A percentile compares a stretch with the other conserved stretches of the same genome.
These are phyloP conservation scores for Diutina pseudorugosa DNA, from an alignment of 1,139 yeast species.

Conservation along the genomic window DNA sequence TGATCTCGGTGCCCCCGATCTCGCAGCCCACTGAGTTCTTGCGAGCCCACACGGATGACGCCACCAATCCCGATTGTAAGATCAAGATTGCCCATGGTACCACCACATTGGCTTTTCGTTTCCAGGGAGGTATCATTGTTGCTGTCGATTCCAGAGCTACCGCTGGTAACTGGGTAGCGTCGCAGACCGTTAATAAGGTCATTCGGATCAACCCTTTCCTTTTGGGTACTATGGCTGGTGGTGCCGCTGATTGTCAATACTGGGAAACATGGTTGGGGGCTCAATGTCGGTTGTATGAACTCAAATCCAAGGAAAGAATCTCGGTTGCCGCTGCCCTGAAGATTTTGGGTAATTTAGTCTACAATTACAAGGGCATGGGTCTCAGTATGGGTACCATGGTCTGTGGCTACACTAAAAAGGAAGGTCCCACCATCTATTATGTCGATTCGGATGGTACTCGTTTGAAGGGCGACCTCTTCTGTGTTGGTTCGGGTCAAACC, in stretches of 20 bases:
- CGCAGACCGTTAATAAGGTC: constrained; percentile 95
- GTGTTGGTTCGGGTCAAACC: constrained; percentile 99
- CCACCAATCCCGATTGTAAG: constrained; percentile 82
- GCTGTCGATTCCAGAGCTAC: constrained; percentile 98
- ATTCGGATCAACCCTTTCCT: constrained; percentile 91
- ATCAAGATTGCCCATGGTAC: constrained; percentile 98
- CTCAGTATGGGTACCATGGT: constrained; percentile 98
- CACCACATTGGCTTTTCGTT: constrained; percentile 91
- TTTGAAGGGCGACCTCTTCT: constrained; percentile 85
- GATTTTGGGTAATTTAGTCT: constrained; percentile 81
- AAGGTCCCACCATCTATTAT: constrained; percentile 90
- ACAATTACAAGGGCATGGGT: constrained; percentile 96
- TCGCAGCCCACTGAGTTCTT: constrained; percentile 88
- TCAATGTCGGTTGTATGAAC: constrained; percentile 90
- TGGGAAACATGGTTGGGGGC: constrained; percentile 99
- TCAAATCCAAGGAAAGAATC: constrained; percentile 88
- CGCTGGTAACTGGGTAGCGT: constrained; percentile 98
- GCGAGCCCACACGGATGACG: constrained; percentile 96
- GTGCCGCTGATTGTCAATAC: constrained; percentile 98
- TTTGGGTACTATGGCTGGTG: constrained; percentile 99
- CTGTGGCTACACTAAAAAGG: constrained; percentile 92
- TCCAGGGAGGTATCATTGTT: constrained; percentile 89
- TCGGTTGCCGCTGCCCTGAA: constrained; percentile 96
- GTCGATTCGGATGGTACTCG: constrained; percentile 98
- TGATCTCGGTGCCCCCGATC: constrained; percentile 69